Conservation (phyloP, 2,329 filamentous ascomycete species). For the Diplocarpon rosae region DNA sequence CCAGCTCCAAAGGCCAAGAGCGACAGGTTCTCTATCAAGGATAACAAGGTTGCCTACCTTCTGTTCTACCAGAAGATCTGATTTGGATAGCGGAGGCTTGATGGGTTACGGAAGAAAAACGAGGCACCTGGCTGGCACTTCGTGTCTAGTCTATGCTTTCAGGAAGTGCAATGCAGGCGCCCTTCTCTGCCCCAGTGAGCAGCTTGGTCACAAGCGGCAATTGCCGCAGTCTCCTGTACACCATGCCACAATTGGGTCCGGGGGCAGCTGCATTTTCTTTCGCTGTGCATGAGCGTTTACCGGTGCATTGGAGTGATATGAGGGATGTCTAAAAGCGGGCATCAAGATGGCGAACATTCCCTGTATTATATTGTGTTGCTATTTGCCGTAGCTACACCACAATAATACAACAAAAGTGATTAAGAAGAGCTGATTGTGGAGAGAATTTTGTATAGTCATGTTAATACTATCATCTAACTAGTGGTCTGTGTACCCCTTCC, state of each 20-base stretch:
- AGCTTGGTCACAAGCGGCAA: neutral
- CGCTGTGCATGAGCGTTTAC: slow-evolving; percentile 12
- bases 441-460: too few species aligned
- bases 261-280: slow-evolving; percentile 7
- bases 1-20: slow-evolving; percentile 48
- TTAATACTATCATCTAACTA: too few species aligned
- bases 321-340: slow-evolving; percentile 14
- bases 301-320: slow-evolving; percentile 1
- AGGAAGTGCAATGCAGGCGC: too few species aligned
- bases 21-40: slow-evolving; percentile 52
- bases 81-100: slow-evolving; percentile 3
- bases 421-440: neutral
- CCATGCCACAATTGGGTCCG: slow-evolving; percentile 3
- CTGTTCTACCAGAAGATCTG: slow-evolving; percentile 68
- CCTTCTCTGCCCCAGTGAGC: neutral
- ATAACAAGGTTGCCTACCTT: slow-evolving; percentile 96
- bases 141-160: too few species aligned
- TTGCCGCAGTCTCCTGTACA: slow-evolving; percentile 10
- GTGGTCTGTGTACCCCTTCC: too few species aligned
- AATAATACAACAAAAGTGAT: slow-evolving; percentile 12
- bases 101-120: neutral
- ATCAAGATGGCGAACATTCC: slow-evolving; percentile 9
- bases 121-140: too few species aligned
- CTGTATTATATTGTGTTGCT: slow-evolving; percentile 18
- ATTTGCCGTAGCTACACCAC: slow-evolving; percentile 8